Conservation (phyloP, 306 rosid genomes). For the Malus asiatica region DNA sequence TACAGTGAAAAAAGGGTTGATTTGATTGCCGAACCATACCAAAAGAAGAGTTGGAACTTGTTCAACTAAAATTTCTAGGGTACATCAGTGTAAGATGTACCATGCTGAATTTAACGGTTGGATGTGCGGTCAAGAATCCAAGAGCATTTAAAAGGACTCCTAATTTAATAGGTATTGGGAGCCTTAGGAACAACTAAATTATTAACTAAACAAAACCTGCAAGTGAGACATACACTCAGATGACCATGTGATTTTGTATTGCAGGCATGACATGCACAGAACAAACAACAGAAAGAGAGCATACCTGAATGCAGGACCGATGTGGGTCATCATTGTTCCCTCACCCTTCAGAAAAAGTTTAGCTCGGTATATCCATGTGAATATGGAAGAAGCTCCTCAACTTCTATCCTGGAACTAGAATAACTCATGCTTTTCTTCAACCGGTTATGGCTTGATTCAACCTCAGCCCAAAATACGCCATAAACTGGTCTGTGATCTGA, state of each 20-base stretch:
- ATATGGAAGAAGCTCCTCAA: constrained; percentile 86
- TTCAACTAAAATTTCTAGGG: not conserved
- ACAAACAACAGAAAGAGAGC: constrained; percentile 13
- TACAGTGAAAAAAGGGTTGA: not conserved
- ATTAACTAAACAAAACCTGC: not conserved
- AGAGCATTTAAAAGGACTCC: not conserved
- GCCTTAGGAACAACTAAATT: not conserved
- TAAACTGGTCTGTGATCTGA: constrained; percentile 97
- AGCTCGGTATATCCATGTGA: constrained; percentile 93
- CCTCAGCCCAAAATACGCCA: constrained; percentile 94
- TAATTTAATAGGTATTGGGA: not conserved
- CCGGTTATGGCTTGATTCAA: constrained; percentile 68
- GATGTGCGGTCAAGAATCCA: not conserved
- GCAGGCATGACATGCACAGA: not conserved
- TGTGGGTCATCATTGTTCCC: constrained; percentile 28
- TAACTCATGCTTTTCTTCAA: constrained; percentile 86
- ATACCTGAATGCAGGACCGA: constrained; percentile 39
- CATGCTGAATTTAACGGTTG: not conserved
- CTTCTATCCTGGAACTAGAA: constrained; percentile 80
- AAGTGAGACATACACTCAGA: not conserved
- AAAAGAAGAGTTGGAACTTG: not conserved
- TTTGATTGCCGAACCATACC: not conserved
- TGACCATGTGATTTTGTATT: not conserved
- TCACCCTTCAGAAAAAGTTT: constrained; percentile 68
- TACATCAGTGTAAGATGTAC: not conserved